A percentile compares a stretch with the other conserved stretches of the same genome.
phyloP scores from a whole-genome alignment of 2,329 filamentous ascomycete genomes.

The Ploettnerulaceae sp. region DNA sequence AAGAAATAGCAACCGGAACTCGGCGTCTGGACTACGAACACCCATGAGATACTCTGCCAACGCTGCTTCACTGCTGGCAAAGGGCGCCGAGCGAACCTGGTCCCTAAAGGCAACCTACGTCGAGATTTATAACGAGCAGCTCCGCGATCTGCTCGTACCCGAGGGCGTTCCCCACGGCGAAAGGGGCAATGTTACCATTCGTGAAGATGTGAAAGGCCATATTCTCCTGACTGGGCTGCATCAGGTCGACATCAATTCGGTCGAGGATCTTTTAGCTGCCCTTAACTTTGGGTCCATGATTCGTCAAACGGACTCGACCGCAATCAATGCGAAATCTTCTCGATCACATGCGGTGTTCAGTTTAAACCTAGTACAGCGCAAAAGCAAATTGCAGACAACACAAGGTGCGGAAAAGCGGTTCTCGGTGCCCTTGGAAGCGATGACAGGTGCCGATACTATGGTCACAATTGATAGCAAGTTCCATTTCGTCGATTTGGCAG shows the following conservation, averaged over 20 bases:
- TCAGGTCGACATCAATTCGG: slow-evolving; percentile 82
- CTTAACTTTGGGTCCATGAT: slow-evolving; percentile 91
- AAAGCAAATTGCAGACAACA: slow-evolving; percentile 49
- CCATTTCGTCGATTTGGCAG: slow-evolving; percentile 96
- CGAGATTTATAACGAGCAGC: slow-evolving; percentile 95
- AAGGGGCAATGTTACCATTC: slow-evolving; percentile 77
- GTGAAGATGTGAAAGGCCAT: slow-evolving; percentile 90
- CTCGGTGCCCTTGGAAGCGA: slow-evolving; percentile 78
- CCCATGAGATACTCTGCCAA: slow-evolving; percentile 70
- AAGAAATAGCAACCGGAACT: slow-evolving; percentile 50
- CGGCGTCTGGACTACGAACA: slow-evolving; percentile 72
- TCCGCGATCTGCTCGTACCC: slow-evolving; percentile 81
- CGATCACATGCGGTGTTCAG: slow-evolving; percentile 97
- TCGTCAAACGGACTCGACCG: slow-evolving; percentile 93
- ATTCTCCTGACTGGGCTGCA: slow-evolving; percentile 89
- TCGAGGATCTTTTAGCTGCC: slow-evolving; percentile 84
- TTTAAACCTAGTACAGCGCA: slow-evolving; percentile 85
- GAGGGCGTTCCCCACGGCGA: slow-evolving; percentile 67
- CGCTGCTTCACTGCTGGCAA: slow-evolving; percentile 21
- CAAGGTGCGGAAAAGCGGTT: slow-evolving; percentile 72
- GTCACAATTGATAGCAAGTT: slow-evolving; percentile 96
- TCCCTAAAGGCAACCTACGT: slow-evolving; percentile 91
- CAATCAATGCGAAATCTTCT: slow-evolving; percentile 95
- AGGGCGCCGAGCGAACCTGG: slow-evolving; percentile 68
- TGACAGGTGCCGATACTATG: slow-evolving; percentile 63